Conservation (phyloP, 2,329 filamentous ascomycete genomes). For the Massarina eburnea region DNA sequence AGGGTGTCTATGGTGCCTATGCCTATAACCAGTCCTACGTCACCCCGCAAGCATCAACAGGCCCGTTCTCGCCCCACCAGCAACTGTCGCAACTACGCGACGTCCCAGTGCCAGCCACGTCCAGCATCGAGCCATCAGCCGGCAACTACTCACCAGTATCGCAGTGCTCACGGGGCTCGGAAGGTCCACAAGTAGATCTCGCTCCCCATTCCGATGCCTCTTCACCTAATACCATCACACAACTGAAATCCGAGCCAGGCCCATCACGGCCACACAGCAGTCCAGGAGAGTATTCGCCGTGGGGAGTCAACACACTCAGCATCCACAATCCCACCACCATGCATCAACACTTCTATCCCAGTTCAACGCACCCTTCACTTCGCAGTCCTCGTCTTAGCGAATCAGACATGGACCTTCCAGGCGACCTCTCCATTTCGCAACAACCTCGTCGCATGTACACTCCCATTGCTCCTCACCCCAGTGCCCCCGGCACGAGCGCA, state of each 20-base stretch:
- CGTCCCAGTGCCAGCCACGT: slow-evolving; percentile 18
- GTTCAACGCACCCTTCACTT: slow-evolving; percentile 30
- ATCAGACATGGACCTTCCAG: slow-evolving; percentile 28
- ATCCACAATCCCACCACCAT: slow-evolving; percentile 34
- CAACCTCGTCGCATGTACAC: slow-evolving; percentile 46
- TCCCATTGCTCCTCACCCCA: slow-evolving; percentile 48
- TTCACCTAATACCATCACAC: slow-evolving; percentile 13
- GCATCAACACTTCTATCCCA: slow-evolving; percentile 29
- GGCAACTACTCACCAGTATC: slow-evolving; percentile 36
- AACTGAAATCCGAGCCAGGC: slow-evolving; percentile 20
- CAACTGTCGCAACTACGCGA: slow-evolving; percentile 26
- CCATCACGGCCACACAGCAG: slow-evolving; percentile 46
- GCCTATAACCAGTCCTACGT: slow-evolving; percentile 33
- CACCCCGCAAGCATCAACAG: slow-evolving; percentile 33
- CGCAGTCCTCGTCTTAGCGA: slow-evolving; percentile 39
- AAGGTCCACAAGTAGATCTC: slow-evolving; percentile 19
- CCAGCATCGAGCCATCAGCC: slow-evolving; percentile 21
- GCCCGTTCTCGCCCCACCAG: slow-evolving; percentile 23
- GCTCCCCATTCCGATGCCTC: slow-evolving; percentile 23
- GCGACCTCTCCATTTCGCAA: slow-evolving; percentile 39
- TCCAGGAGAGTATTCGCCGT: slow-evolving; percentile 41
- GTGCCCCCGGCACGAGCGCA: slow-evolving; percentile 30
- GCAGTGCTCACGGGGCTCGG: slow-evolving; percentile 29
- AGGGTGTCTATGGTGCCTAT: slow-evolving; percentile 24
- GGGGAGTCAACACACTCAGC: slow-evolving; percentile 46